Conservation (phyloP, 176 grass and related monocot genomes). For the Eleusine indica region DNA sequence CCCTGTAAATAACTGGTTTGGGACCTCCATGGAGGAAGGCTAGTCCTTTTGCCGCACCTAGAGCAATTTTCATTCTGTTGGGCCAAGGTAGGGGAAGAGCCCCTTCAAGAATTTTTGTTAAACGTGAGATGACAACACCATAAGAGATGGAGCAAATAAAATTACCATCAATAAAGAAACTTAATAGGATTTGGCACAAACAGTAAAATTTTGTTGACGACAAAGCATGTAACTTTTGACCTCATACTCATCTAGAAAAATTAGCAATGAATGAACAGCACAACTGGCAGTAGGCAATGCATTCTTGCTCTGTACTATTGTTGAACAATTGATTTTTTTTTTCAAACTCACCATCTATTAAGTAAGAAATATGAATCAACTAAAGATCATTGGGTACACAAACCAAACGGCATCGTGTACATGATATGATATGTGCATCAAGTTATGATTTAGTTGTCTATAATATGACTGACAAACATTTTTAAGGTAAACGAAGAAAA, state of each 20-base stretch:
- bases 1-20: slow-evolving; percentile 89
- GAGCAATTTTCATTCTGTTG: slow-evolving; percentile 84
- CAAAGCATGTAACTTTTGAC: background rate
- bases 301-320: background rate
- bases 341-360: background rate
- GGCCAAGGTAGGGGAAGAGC: slow-evolving; percentile 90
- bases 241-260: slow-evolving; percentile 3
- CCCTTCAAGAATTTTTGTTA: slow-evolving; percentile 67
- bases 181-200: slow-evolving; percentile 9
- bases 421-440: no score
- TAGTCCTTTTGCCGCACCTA: slow-evolving; percentile 86
- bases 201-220: background rate
- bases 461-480: background rate
- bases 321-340: background rate
- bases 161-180: background rate
- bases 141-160: slow-evolving; percentile 4
- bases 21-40: slow-evolving; percentile 87
- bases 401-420: background rate
- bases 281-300: background rate
- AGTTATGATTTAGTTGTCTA: no score
- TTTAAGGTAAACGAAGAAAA: background rate
- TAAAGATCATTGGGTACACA: background rate
- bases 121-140: slow-evolving; percentile 40
- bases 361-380: slow-evolving; percentile 2
- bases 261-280: slow-evolving; percentile 6